phyloP scores from a whole-genome alignment of 2,329 filamentous ascomycete genomes.

The Phialemoniopsis sp. region DNA sequence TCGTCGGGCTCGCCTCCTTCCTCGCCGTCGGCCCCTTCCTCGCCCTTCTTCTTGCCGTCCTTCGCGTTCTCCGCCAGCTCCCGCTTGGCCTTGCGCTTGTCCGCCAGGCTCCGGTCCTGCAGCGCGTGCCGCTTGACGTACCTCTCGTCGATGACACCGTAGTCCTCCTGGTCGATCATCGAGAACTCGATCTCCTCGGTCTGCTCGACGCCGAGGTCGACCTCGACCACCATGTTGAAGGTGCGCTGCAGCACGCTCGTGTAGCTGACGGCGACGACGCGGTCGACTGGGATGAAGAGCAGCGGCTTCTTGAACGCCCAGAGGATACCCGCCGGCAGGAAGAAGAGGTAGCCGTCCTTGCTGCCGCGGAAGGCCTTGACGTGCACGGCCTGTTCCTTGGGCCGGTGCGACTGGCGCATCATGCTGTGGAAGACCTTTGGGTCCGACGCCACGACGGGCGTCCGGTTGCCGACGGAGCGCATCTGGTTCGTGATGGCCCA shows the following conservation, averaged over 20 bases:
- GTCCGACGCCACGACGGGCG: constrained; percentile 47
- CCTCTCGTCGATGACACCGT: constrained; percentile 55
- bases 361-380: constrained; percentile 63
- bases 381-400: constrained; percentile 59
- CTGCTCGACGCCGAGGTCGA: constrained; percentile 43
- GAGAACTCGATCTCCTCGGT: constrained; percentile 62
- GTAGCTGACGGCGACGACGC: constrained; percentile 61
- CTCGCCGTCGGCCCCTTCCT: constrained; percentile 26
- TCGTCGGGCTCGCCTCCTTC: constrained; percentile 29
- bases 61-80: constrained; percentile 56
- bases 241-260: constrained; percentile 64
- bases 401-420: constrained; percentile 52
- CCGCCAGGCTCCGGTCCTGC: constrained; percentile 65
- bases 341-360: constrained; percentile 67
- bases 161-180: constrained; percentile 69
- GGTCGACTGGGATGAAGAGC: constrained; percentile 57
- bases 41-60: constrained; percentile 39
- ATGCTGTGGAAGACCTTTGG: constrained; percentile 53
- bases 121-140: constrained; percentile 59
- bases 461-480: constrained; percentile 38
- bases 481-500: constrained; percentile 55
- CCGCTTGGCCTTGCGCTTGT: constrained; percentile 61
- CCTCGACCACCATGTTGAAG: constrained; percentile 63
- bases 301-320: constrained; percentile 70
- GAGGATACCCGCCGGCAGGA: constrained; percentile 61